phyloP scores from a whole-genome alignment of 2,329 filamentous ascomycete genomes.

The Plectosphaerella sp. region DNA sequence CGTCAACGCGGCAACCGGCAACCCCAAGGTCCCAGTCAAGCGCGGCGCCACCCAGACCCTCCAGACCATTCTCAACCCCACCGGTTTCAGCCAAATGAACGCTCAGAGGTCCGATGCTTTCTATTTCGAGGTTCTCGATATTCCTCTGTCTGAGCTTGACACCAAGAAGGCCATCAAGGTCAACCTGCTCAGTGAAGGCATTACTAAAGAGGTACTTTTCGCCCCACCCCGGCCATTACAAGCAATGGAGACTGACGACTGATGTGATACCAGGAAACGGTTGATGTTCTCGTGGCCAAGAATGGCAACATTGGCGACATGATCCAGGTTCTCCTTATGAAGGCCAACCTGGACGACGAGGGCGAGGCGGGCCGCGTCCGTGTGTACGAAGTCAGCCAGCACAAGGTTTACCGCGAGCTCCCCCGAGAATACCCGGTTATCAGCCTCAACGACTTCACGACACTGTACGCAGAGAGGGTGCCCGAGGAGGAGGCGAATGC shows the following conservation, averaged over 20 bases:
- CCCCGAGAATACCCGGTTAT: constrained; percentile 66
- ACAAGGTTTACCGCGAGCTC: constrained; percentile 81
- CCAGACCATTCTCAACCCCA: constrained; percentile 70
- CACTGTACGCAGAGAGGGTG: constrained; percentile 75
- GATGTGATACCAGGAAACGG: constrained; percentile 52
- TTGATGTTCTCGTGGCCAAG: constrained; percentile 84
- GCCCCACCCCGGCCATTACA: background rate
- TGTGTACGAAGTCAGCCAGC: constrained; percentile 76
- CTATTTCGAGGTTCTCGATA: constrained; percentile 91
- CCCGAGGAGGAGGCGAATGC: constrained; percentile 67
- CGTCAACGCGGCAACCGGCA: constrained; percentile 70
- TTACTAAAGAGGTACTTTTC: constrained; percentile 76
- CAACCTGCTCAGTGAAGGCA: constrained; percentile 81
- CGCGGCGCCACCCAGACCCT: constrained; percentile 68
- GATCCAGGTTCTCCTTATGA: constrained; percentile 71
- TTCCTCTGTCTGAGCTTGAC: constrained; percentile 88
- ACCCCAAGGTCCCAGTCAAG: constrained; percentile 74
- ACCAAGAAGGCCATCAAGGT: constrained; percentile 86
- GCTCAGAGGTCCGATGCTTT: constrained; percentile 72
- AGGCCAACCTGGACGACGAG: constrained; percentile 74
- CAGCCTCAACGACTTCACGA: constrained; percentile 80
- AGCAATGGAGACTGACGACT: background rate
- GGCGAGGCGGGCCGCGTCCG: constrained; percentile 64
- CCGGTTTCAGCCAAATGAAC: constrained; percentile 67
- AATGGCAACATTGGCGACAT: constrained; percentile 77